Base-by-base conservation (phyloP, 2,329 filamentous ascomycete species). In the Colletotrichum plurivorum region DNA sequence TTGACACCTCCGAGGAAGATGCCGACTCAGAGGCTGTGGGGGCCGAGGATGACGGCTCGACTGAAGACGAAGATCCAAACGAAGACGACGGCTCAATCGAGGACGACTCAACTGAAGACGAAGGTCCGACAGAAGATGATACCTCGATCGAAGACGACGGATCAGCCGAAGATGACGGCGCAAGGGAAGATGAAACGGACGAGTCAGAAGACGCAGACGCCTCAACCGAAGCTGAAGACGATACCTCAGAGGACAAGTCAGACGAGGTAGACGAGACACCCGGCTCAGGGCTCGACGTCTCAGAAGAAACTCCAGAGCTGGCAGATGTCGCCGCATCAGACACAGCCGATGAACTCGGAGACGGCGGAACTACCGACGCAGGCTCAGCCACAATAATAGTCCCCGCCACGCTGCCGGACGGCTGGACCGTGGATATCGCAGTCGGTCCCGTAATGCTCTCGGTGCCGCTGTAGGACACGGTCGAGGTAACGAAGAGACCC, bases 361-460 rank as follows among this genome's bases (percentile, higher is more conserved):
- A n/a, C n/a, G n/a, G n/a, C n/a, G n/a, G n/a, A n/a, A n/a, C n/a
- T n/a, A n/a, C n/a, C n/a, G 8, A 20, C 2, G n/a, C 46, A 12
- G 25, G 41, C 25, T 48, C 48, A 1, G 59, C 59, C 2, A 62
- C 16, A 20, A 53, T 46, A 22, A 62, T 36, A 15, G 59, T 62
- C 4, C 59, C 59, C 6, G 49, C 49, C 4, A 36, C 5, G n/a
- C 39, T 43, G 9, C 59, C 59, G 12, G 59, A 62, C 4, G 59
- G 59, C 3, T n/a, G 39, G 3, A 62, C 36, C n/a, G 59, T 62
- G 5, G 59, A 62, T 5, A 62, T 25, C 10, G 59, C 48, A 18
- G 25, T 36, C 22, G 22, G 20, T 3, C 48, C 27, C 1, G 59
- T 54, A 12, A 45, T 25, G 7, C 13, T 8, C 7, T 46, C 59